Evolutionary conservation across 148 eudicot species (phyloP).

Genomic region (Tetragonia tetragonoides): DNA sequence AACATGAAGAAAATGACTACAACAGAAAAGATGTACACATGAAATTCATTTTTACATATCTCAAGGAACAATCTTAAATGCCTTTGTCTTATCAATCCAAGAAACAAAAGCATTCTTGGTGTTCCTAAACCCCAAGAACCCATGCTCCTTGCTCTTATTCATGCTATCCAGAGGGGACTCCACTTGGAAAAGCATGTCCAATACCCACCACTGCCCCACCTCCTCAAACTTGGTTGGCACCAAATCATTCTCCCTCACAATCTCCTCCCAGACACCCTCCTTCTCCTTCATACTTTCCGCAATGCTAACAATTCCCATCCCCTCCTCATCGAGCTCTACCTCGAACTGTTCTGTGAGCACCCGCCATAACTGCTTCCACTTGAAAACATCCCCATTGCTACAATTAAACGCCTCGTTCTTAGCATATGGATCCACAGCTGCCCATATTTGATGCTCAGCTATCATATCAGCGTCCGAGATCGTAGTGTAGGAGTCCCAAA

Average conservation of each 20-base stretch:
- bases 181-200: slow-evolving; percentile 11
- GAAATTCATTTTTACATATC: background rate
- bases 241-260: slow-evolving; percentile 35
- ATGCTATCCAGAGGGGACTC: slow-evolving; percentile 29
- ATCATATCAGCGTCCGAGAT: slow-evolving; percentile 42
- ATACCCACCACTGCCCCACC: slow-evolving; percentile 41
- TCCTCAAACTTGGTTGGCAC: slow-evolving; percentile 34
- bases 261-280: slow-evolving; percentile 41
- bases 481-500: slow-evolving; percentile 36
- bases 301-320: slow-evolving; percentile 18
- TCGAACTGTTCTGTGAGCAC: slow-evolving; percentile 44
- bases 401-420: slow-evolving; percentile 45
- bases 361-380: slow-evolving; percentile 48
- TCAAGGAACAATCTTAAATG: slow-evolving; percentile 41
- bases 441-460: slow-evolving; percentile 51
- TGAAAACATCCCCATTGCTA: slow-evolving; percentile 48
- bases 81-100: slow-evolving; percentile 46
- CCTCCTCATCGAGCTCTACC: slow-evolving; percentile 31
- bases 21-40: too few relatives aligned
- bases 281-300: slow-evolving; percentile 39
- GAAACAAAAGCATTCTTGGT: slow-evolving; percentile 37
- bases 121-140: slow-evolving; percentile 44
- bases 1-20: too few relatives aligned
- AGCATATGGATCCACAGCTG: slow-evolving; percentile 43
- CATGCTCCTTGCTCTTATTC: slow-evolving; percentile 56